These are phyloP conservation scores for Sarocladiaceae sp. DNA, from an alignment of 2,329 filamentous ascomycete species.

Conservation along the genomic window DNA sequence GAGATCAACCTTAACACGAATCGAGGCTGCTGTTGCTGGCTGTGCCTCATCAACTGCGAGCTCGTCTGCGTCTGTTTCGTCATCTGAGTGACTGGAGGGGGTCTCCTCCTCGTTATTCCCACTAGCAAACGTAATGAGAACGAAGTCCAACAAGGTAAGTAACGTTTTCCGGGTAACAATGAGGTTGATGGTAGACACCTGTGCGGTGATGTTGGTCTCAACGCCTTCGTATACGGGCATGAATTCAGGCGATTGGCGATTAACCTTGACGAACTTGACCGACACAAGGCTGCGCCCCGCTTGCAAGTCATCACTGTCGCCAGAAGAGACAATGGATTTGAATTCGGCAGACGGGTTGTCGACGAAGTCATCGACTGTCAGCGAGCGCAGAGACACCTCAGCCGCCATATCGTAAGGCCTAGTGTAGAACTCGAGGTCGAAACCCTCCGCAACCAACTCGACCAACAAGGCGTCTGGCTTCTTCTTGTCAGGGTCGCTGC, in stretches of 20 bases:
- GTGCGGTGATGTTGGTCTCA: slow-evolving; percentile 85
- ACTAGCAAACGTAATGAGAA: slow-evolving; percentile 73
- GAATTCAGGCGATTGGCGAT: slow-evolving; percentile 86
- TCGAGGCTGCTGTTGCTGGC: slow-evolving; percentile 56
- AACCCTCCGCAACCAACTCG: slow-evolving; percentile 84
- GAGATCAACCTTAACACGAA: slow-evolving; percentile 87
- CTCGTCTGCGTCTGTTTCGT: slow-evolving; percentile 32
- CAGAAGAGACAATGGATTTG: slow-evolving; percentile 93
- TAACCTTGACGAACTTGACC: slow-evolving; percentile 85
- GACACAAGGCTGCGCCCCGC: slow-evolving; percentile 77
- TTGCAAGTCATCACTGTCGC: slow-evolving; percentile 62
- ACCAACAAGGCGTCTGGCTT: slow-evolving; percentile 78
- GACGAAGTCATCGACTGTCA: slow-evolving; percentile 92
- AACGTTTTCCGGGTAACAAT: slow-evolving; percentile 91
- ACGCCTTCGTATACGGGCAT: slow-evolving; percentile 87
- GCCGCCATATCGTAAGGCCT: slow-evolving; percentile 89
- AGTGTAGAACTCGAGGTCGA: slow-evolving; percentile 81
- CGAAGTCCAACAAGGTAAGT: slow-evolving; percentile 87
- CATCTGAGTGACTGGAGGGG: slow-evolving; percentile 25
- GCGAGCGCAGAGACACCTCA: slow-evolving; percentile 77
- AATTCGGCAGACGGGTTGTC: slow-evolving; percentile 85
- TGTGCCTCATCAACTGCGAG: slow-evolving; percentile 29
- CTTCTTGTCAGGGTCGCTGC: slow-evolving; percentile 71
- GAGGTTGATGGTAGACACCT: slow-evolving; percentile 91
- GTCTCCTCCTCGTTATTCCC: slow-evolving; percentile 41